Percentiles rank a stretch among this genome's conserved stretches.
phyloP scores from a whole-genome alignment of 1,139 yeast species.

The Pichia terricola region DNA sequence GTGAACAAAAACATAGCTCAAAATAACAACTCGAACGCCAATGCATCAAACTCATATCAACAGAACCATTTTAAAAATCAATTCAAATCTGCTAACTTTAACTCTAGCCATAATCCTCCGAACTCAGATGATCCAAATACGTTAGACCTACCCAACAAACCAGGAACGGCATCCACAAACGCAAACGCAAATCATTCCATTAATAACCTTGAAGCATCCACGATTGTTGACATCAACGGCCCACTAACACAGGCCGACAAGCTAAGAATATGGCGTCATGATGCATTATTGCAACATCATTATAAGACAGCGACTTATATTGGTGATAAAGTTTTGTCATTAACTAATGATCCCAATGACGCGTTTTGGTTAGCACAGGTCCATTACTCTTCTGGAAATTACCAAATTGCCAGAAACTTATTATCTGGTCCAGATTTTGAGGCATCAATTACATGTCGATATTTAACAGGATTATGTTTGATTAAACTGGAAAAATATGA shows the following conservation, averaged over 20 bases:
- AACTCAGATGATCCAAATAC: too few relatives aligned
- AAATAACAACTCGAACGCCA: neutral
- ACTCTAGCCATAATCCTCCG: too few relatives aligned
- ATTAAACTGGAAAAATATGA: slow-evolving; percentile 74
- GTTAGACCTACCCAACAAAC: too few relatives aligned
- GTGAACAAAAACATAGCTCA: slow-evolving; percentile 13
- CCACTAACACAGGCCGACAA: slow-evolving; percentile 78
- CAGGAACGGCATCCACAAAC: too few relatives aligned
- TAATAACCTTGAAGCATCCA: slow-evolving; percentile 8
- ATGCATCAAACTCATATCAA: neutral
- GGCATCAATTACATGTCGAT: slow-evolving; percentile 59
- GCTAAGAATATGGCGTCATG: slow-evolving; percentile 86
- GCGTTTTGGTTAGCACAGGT: slow-evolving; percentile 97
- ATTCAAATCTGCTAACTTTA: too few relatives aligned
- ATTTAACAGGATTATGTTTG: slow-evolving; percentile 69
- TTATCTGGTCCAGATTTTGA: slow-evolving; percentile 28
- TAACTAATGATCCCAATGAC: slow-evolving; percentile 81
- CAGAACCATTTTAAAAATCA: too few relatives aligned
- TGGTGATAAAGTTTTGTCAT: slow-evolving; percentile 80
- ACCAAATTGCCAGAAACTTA: slow-evolving; percentile 67
- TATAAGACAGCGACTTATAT: slow-evolving; percentile 83
- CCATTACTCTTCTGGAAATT: slow-evolving; percentile 65
- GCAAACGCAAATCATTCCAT: neutral
- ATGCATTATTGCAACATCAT: slow-evolving; percentile 88
- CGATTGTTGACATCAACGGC: slow-evolving; percentile 14